Conservation (phyloP, 129 eudicot genomes). For the Silybum marianum region DNA sequence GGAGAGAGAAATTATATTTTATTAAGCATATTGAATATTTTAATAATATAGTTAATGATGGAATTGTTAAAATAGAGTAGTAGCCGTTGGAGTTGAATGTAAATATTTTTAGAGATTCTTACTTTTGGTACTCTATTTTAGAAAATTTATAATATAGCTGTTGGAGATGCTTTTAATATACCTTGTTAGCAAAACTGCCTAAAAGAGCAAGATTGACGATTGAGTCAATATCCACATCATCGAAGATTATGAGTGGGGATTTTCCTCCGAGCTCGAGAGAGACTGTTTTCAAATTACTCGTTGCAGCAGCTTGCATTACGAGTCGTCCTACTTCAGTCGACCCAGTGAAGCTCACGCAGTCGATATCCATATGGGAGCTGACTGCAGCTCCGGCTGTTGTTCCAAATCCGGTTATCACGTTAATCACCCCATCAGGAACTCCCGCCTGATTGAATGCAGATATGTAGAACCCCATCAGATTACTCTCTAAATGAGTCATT, state of each 20-base stretch:
- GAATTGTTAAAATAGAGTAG: too few species aligned
- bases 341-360: slow-evolving; percentile 84
- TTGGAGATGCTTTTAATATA: neutral
- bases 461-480: neutral
- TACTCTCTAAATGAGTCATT: neutral
- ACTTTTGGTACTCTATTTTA: too few species aligned
- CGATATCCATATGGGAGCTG: slow-evolving; percentile 91
- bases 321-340: slow-evolving; percentile 79
- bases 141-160: too few species aligned
- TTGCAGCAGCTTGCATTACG: slow-evolving; percentile 90
- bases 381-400: slow-evolving; percentile 78
- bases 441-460: slow-evolving; percentile 59
- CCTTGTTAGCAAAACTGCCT: slow-evolving; percentile 69
- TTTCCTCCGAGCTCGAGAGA: slow-evolving; percentile 93
- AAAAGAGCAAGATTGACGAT: slow-evolving; percentile 60
- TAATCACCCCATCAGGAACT: slow-evolving; percentile 87
- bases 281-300: slow-evolving; percentile 82
- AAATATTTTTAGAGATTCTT: too few species aligned
- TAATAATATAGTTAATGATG: too few species aligned
- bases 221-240: slow-evolving; percentile 78
- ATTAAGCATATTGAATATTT: too few species aligned
- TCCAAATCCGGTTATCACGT: slow-evolving; percentile 82
- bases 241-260: slow-evolving; percentile 76
- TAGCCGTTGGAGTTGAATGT: too few species aligned
- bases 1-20: too few species aligned